Base-by-base conservation (phyloP, 2,329 filamentous ascomycete genomes). In the Aureobasidium sp. region DNA sequence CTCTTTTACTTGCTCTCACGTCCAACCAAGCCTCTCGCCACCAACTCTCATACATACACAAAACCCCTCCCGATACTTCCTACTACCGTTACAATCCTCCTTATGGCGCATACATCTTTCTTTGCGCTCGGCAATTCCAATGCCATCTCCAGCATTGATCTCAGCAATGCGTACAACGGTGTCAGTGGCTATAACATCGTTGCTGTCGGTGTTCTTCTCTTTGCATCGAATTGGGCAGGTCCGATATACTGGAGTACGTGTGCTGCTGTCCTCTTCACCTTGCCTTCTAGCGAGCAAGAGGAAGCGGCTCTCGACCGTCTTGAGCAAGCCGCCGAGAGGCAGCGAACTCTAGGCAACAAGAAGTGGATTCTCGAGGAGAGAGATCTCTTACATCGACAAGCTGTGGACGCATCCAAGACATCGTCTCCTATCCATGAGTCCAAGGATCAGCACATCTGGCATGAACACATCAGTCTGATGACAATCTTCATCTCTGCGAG, bases 101-200 rank as follows among this genome's bases (percentile, higher is more conserved):
- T 97, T 37, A 79, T 96, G 44, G 88, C 95, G 67, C 87, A 92
- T 75, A 80, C 85, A 39, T 87, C 88, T 57, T 99, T 96, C 80
- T 99, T 97, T 72, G 88, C 90, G 34, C 85, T 91, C 65, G 94
- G 92, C 27, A 91, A 91, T 71, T 90, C 90, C 51, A 99, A 99
- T 73, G 89, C 94, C 44, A 96, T 99, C 67, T 96, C 92, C 14
- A 93, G 89, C n/a, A 85, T 99, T 68, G 92, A 97, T 71, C 82
- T 99, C 22, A 95, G 91, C 6, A 96, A 88, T 71, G 92, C 92
- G 0, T 99, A 99, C 77, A 99, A 99, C 70, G 94, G 94, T 65
- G 82, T 99, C 41, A 83, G 82, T 55, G 84, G 82, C 62, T 99
- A 95, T 78, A 92, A 89, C 70, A 80, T 94, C 65, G 65, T 85